Evolutionary conservation across 345 rosid genomes (phyloP).

Genomic region (Salix exigua): DNA sequence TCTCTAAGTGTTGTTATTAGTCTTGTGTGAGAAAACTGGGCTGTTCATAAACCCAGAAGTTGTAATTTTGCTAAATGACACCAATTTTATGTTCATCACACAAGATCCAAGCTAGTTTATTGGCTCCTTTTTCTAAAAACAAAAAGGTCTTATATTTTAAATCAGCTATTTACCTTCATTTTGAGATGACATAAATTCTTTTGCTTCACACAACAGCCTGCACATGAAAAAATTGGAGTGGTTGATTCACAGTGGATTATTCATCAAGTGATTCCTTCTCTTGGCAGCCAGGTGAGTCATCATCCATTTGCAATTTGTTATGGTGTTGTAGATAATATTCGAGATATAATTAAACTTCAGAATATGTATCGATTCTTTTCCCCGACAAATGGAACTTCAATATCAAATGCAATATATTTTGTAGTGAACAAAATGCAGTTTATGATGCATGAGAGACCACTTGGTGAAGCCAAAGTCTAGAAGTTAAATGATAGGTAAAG

Average conservation of each 20-base stretch:
- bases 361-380: too few species aligned
- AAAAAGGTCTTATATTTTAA: background rate
- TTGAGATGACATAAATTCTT: background rate
- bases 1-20: background rate
- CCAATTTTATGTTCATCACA: background rate
- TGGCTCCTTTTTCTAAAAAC: background rate
- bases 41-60: background rate
- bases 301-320: constrained; percentile 1
- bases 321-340: too few species aligned
- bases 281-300: constrained; percentile 67
- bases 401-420: too few species aligned
- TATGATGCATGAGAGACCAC: too few species aligned
- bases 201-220: constrained; percentile 54
- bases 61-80: background rate
- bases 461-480: too few species aligned
- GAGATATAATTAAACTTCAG: too few species aligned
- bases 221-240: constrained; percentile 90
- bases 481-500: too few species aligned
- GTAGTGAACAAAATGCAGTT: too few species aligned
- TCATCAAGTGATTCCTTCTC: constrained; percentile 90
- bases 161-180: background rate
- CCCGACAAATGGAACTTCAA: too few species aligned
- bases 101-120: constrained; percentile 9
- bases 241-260: constrained; percentile 97
- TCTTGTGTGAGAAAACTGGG: background rate